Evolutionary conservation across 2,329 filamentous ascomycete species (phyloP).

Genomic region (Cercospora zeae-maydis): DNA sequence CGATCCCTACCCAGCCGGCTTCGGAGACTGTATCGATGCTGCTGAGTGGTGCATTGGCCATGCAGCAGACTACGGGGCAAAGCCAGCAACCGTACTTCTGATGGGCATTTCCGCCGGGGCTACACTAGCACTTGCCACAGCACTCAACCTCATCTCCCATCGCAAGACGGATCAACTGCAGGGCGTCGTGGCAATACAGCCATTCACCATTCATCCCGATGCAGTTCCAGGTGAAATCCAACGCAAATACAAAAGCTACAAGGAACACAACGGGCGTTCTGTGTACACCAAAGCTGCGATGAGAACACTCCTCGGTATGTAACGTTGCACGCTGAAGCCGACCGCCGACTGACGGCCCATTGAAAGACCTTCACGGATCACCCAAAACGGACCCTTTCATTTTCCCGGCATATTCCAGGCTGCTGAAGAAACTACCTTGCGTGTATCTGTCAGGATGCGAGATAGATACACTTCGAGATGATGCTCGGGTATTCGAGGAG

Average conservation of each 20-base stretch:
- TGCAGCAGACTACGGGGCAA: slow-evolving; percentile 31
- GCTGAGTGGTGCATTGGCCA: slow-evolving; percentile 53
- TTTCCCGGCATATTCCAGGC: slow-evolving; percentile 32
- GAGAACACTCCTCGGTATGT: slow-evolving; percentile 16
- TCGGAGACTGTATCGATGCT: slow-evolving; percentile 56
- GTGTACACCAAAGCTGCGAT: slow-evolving; percentile 17
- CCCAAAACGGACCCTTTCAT: slow-evolving; percentile 17
- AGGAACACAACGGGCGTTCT: slow-evolving; percentile 15
- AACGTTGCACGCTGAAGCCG: background rate
- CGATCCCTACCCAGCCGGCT: slow-evolving; percentile 53
- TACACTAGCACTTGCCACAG: slow-evolving; percentile 14
- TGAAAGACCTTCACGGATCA: slow-evolving; percentile 12
- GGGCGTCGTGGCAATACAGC: slow-evolving; percentile 20
- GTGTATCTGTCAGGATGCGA: slow-evolving; percentile 18
- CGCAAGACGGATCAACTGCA: slow-evolving; percentile 8
- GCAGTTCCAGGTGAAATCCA: slow-evolving; percentile 18
- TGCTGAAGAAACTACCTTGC: slow-evolving; percentile 18
- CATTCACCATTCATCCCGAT: slow-evolving; percentile 20
- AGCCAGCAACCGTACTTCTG: slow-evolving; percentile 10
- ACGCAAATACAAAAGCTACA: slow-evolving; percentile 15
- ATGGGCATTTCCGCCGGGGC: slow-evolving; percentile 21
- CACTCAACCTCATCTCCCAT: slow-evolving; percentile 14
- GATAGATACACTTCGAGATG: slow-evolving; percentile 19
- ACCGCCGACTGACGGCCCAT: background rate
- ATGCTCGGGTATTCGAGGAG: slow-evolving; percentile 17